Evolutionary conservation across 2,329 filamentous ascomycete species (phyloP).

Genomic region (Xylariales sp.): DNA sequence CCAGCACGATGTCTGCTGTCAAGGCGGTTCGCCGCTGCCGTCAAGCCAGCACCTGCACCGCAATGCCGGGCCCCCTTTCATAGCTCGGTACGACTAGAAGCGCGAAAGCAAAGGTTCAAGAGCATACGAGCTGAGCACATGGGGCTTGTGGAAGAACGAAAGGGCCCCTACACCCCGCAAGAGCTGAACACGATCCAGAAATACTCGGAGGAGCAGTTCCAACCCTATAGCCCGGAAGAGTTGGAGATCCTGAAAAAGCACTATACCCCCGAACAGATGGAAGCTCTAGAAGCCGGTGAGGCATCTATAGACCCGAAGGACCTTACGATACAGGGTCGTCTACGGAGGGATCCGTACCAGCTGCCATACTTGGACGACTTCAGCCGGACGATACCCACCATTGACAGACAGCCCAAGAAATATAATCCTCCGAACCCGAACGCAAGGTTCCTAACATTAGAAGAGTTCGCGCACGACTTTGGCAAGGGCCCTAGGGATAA

Average conservation of each 20-base stretch:
- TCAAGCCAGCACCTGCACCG: conserved; percentile 18
- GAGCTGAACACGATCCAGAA: conserved; percentile 36
- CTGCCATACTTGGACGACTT: conserved; percentile 81
- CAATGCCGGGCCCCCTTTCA: conserved; percentile 43
- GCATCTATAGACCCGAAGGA: conserved; percentile 69
- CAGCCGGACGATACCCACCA: conserved; percentile 66
- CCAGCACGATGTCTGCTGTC: conserved; percentile 50
- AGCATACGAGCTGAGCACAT: conserved; percentile 49
- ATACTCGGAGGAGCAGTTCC: conserved; percentile 46
- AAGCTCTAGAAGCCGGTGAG: conserved; percentile 78
- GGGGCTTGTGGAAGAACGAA: conserved; percentile 36
- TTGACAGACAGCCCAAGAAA: conserved; percentile 62
- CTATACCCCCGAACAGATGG: conserved; percentile 78
- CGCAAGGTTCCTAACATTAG: conserved; percentile 55
- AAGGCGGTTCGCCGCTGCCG: conserved; percentile 39
- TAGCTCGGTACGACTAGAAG: conserved; percentile 42
- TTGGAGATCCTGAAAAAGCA: conserved; percentile 55
- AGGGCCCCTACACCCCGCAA: too few relatives aligned
- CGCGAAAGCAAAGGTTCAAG: conserved; percentile 45
- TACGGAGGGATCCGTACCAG: conserved; percentile 68
- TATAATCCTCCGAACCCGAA: conserved; percentile 48
- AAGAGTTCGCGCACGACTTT: conserved; percentile 42
- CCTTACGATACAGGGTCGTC: conserved; percentile 65
- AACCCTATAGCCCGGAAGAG: conserved; percentile 64
- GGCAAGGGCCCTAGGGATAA: conserved; percentile 13